These are phyloP conservation scores for Mycena maculata DNA, from an alignment of 768 basidiomycete genomes.

Conservation along the genomic window DNA sequence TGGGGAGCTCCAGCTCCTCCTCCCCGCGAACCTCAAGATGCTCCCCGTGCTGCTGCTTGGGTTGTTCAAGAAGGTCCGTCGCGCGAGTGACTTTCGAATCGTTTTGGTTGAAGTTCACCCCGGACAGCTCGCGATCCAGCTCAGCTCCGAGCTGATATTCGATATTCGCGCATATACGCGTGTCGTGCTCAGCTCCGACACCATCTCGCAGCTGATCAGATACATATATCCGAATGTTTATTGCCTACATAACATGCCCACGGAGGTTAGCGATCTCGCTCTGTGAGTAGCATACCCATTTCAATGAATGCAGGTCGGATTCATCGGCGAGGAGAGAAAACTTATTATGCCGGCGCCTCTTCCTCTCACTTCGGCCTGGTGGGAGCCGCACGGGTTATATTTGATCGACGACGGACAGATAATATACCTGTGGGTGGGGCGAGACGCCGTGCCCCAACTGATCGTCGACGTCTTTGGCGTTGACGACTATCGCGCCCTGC, in stretches of 20 bases:
- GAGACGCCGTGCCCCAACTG: constrained; percentile 63
- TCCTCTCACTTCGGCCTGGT: constrained; percentile 60
- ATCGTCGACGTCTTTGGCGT: constrained; percentile 64
- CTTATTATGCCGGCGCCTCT: constrained; percentile 58
- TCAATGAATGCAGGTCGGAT: constrained; percentile 16
- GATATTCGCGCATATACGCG: constrained; percentile 64
- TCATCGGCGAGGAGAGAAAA: constrained; percentile 48
- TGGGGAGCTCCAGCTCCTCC: constrained; percentile 47
- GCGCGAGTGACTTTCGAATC: constrained; percentile 8
- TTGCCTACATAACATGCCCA: constrained; percentile 64
- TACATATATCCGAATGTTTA: constrained; percentile 66
- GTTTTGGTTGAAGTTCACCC: neutral
- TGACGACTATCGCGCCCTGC: constrained; percentile 54
- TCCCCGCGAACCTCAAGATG: constrained; percentile 60
- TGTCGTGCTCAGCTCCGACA: constrained; percentile 58
- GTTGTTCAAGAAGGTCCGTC: constrained; percentile 58
- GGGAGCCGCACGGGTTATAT: constrained; percentile 64
- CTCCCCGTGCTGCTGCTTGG: constrained; percentile 61
- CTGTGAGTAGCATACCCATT: too few species aligned
- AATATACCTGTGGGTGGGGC: constrained; percentile 66
- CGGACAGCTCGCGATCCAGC: constrained; percentile 54
- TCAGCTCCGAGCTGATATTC: constrained; percentile 60
- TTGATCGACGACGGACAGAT: constrained; percentile 67
- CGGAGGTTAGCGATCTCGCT: constrained; percentile 15
- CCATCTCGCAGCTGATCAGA: constrained; percentile 57